These are phyloP conservation scores for Hemerocallis citrina DNA, from an alignment of 106 monocot genomes.

Conservation along the genomic window DNA sequence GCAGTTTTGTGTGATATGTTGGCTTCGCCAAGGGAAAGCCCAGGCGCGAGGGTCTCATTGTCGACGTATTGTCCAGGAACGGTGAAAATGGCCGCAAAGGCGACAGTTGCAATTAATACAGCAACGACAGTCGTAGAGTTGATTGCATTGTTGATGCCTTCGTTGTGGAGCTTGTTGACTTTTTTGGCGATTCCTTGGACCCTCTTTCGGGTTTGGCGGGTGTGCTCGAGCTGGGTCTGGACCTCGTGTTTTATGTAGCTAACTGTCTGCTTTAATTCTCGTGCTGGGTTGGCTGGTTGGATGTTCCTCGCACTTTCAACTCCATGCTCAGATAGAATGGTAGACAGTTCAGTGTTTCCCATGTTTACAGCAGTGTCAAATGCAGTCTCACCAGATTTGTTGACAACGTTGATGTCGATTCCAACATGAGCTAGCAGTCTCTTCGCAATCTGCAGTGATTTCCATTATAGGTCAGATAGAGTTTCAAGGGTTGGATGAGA, in stretches of 20 bases:
- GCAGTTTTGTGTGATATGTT: slow-evolving; percentile 53
- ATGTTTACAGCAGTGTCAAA: slow-evolving; percentile 79
- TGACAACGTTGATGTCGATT: slow-evolving; percentile 43
- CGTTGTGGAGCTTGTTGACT: slow-evolving; percentile 76
- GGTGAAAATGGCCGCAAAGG: slow-evolving; percentile 83
- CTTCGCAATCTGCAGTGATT: slow-evolving; percentile 64
- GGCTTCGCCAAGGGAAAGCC: slow-evolving; percentile 53
- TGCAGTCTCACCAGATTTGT: slow-evolving; percentile 73
- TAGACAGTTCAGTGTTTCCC: slow-evolving; percentile 36
- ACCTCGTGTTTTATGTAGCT: slow-evolving; percentile 92
- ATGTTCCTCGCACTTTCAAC: slow-evolving; percentile 45
- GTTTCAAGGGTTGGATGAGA: no score
- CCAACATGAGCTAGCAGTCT: slow-evolving; percentile 43
- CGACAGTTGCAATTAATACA: slow-evolving; percentile 86
- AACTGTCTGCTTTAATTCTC: slow-evolving; percentile 67
- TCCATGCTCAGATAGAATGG: slow-evolving; percentile 36
- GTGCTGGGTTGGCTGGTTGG: slow-evolving; percentile 33
- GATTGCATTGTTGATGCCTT: slow-evolving; percentile 91
- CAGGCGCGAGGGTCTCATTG: slow-evolving; percentile 28
- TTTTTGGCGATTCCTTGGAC: slow-evolving; percentile 71
- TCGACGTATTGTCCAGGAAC: slow-evolving; percentile 70
- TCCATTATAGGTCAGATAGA: no score
- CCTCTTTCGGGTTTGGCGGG: slow-evolving; percentile 55
- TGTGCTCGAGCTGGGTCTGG: slow-evolving; percentile 77
- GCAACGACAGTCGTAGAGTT: slow-evolving; percentile 92